Conservation (phyloP, 202 grass and related monocot genomes). For the Setaria viridis region DNA sequence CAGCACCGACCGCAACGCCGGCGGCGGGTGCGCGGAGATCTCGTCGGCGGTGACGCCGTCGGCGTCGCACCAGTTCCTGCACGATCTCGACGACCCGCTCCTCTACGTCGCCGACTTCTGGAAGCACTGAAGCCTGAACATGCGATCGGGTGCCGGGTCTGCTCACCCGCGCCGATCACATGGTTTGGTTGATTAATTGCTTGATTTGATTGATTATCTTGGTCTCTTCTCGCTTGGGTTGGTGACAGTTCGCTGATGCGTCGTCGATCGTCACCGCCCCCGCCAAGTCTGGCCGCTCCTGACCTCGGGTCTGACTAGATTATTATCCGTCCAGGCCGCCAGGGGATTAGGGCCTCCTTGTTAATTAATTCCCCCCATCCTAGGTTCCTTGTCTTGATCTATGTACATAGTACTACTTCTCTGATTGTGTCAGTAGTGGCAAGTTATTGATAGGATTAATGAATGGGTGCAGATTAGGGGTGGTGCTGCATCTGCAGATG, state of each 20-base stretch:
- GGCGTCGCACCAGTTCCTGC: conserved; percentile 41
- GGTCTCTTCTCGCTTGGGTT: background rate
- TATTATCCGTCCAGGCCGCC: conserved; percentile 46
- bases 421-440: conserved; percentile 50
- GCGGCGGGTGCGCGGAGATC: conserved; percentile 47
- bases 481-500: background rate
- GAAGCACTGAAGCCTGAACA: conserved; percentile 50
- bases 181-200: conserved; percentile 46
- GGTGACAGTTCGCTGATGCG: conserved; percentile 40
- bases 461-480: conserved; percentile 45
- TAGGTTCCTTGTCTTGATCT: conserved; percentile 48
- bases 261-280: background rate
- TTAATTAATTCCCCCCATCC: conserved; percentile 49
- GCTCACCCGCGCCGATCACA: conserved; percentile 2
- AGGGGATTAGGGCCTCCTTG: conserved; percentile 54
- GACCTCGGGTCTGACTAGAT: conserved; percentile 40
- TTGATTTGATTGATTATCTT: conserved; percentile 56
- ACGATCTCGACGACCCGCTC: conserved; percentile 40
- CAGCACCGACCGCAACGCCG: conserved; percentile 52
- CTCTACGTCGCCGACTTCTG: conserved; percentile 53
- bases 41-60: conserved; percentile 53
- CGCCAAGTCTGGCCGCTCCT: conserved; percentile 29
- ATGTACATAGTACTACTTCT: conserved; percentile 44
- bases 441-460: conserved; percentile 41
- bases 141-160: background rate